These are phyloP conservation scores for Vitis hybrid DNA, from an alignment of 177 flowering plant genomes.

Conservation along the genomic window DNA sequence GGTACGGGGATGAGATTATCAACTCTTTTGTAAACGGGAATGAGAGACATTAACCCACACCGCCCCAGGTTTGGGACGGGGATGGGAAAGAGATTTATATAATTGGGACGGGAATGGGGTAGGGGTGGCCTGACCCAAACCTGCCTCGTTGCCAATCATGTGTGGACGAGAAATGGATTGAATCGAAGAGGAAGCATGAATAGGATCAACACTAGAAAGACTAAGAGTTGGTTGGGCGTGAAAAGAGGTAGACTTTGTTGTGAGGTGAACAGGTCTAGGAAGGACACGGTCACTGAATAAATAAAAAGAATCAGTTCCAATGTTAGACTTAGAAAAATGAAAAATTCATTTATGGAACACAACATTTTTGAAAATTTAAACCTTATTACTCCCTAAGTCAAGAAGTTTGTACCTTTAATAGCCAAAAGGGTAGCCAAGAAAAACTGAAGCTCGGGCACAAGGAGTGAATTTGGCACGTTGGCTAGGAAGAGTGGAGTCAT, in stretches of 20 bases:
- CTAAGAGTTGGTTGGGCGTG: neutral
- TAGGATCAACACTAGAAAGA: too few species aligned
- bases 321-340: neutral
- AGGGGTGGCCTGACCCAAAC: too few species aligned
- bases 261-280: neutral
- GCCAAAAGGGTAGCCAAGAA: neutral
- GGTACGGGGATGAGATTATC: too few species aligned
- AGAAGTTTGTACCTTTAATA: neutral
- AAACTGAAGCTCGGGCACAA: neutral
- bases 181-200: too few species aligned
- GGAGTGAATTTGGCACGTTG: neutral
- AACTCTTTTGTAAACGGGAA: too few species aligned
- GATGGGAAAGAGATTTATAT: too few species aligned
- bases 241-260: neutral
- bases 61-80: accelerated
- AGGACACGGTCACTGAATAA: neutral
- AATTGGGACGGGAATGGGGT: too few species aligned
- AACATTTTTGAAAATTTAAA: neutral
- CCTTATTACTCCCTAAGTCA: neutral
- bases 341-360: neutral
- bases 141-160: accelerated
- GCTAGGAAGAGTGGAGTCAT: neutral
- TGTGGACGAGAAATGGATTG: neutral
- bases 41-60: accelerated
- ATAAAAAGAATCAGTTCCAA: neutral